Evolutionary conservation across 805 yeast genomes (phyloP).

Genomic region (Pichia cephalocereana): DNA sequence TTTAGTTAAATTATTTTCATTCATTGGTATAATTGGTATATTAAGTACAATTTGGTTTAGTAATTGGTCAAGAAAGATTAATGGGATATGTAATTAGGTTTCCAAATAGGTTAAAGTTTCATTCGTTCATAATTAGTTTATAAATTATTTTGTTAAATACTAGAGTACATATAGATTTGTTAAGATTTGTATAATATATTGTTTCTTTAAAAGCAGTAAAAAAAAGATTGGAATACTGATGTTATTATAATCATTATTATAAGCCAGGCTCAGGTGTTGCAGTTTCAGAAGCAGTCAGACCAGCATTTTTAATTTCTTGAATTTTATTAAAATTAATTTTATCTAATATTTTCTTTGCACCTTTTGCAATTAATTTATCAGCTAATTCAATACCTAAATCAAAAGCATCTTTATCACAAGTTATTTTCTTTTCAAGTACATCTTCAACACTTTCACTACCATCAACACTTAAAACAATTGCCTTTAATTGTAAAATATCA

Average conservation of each 20-base stretch:
- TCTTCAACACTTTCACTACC: slow-evolving; percentile 66
- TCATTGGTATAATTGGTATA: slow-evolving; percentile 27
- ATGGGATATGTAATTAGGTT: background rate
- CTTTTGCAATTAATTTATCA: slow-evolving; percentile 51
- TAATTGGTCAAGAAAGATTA: slow-evolving; percentile 2
- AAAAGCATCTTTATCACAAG: slow-evolving; percentile 49
- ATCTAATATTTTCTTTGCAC: slow-evolving; percentile 79
- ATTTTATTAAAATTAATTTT: slow-evolving; percentile 66
- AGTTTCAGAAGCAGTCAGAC: slow-evolving; percentile 14
- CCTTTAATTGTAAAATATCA: slow-evolving; percentile 44
- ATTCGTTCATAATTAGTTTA: too few relatives aligned
- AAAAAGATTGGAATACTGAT: too few relatives aligned
- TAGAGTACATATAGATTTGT: too few relatives aligned
- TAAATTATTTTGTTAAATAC: too few relatives aligned
- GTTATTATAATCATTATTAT: too few relatives aligned
- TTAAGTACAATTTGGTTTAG: background rate
- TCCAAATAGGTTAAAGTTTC: too few relatives aligned
- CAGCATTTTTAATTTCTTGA: slow-evolving; percentile 31
- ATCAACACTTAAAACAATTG: slow-evolving; percentile 76
- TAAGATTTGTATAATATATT: too few relatives aligned
- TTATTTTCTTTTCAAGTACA: slow-evolving; percentile 29
- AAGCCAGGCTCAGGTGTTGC: background rate
- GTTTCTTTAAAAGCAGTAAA: too few relatives aligned
- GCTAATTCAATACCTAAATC: slow-evolving; percentile 66
- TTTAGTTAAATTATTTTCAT: slow-evolving; percentile 29